A percentile compares a stretch with the other conserved stretches of the same genome.
Conservation (phyloP, 225 moss, liverwort and hornwort genomes). For the Sphagnum contortum region DNA sequence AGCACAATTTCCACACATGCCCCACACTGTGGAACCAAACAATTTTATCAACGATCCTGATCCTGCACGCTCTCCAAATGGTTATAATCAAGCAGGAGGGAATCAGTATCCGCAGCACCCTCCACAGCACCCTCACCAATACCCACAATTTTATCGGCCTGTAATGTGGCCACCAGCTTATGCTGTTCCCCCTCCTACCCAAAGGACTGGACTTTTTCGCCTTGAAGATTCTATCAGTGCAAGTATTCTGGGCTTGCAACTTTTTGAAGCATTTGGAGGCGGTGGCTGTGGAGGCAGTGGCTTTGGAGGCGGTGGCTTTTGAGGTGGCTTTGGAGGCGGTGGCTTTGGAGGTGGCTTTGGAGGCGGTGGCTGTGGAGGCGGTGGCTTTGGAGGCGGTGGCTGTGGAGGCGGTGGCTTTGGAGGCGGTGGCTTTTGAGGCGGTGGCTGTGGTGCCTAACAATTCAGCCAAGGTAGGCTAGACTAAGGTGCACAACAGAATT, state of each 20-base stretch:
- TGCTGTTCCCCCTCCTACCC: constrained; percentile 9
- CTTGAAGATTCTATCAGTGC: constrained; percentile 7
- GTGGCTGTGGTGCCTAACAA: not conserved
- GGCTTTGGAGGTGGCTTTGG: not conserved
- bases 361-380: not conserved
- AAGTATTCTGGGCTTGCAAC: constrained; percentile 4
- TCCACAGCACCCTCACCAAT: constrained; percentile 18
- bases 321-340: constrained; percentile 6
- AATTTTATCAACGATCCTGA: too few species aligned
- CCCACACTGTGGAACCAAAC: not conserved
- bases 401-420: constrained; percentile 12
- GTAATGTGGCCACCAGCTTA: constrained; percentile 10
- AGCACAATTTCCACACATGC: too few species aligned
- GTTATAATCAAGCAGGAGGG: constrained; percentile 15
- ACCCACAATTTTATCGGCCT: constrained; percentile 8
- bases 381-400: not conserved
- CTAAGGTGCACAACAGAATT: too few species aligned
- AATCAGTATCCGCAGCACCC: constrained; percentile 5
- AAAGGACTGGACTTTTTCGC: constrained; percentile 11
- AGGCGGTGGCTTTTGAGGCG: constrained; percentile 2
- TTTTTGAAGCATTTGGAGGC: not conserved
- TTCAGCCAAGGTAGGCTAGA: too few species aligned
- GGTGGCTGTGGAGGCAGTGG: constrained; percentile 8
- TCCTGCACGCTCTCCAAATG: constrained; percentile 33
- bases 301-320: constrained; percentile 4